Evolutionary conservation across 1,139 yeast genomes (phyloP), one percentile per base, ranked within the genome.

Genomic region (Pichia sp.): DNA sequence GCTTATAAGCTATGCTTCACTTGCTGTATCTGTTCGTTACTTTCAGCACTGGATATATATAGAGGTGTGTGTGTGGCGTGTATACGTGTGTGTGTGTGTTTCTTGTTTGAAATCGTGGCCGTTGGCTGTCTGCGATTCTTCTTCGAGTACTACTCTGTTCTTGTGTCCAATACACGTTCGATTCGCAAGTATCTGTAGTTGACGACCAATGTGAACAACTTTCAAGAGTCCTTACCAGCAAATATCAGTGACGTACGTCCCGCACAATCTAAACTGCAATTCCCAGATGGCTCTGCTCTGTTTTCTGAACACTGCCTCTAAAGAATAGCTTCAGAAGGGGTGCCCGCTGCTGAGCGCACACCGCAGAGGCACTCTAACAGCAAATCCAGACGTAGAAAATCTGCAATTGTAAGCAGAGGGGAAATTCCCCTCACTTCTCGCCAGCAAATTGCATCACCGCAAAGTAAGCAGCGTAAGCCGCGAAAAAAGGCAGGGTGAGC

Each of bases 391-490:
- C 16, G 15, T 43, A 43, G 46, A 43, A 43, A 43, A 43, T 29
- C 38, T 31, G 31, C 19, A 32, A 46, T 46, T 46, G 49, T 40
- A 30, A 40, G 45, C 50, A 48, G 40, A 26, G 26, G 32, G 19
- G 31, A 36, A 43, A 36, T 50, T 50, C 52, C 52, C 52, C 52
- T 49, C 52, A 49, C 34, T 44, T 49, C 52, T 43, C 52, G 52
- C 49, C 49, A 44, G 52, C 52, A 49, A 49, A 49, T 49, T 43
- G 44, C 31, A 49, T 31, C 15, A 8, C 29, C 26, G 43, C n/a
- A 49, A 49, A 49, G 48, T 49, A 45, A 45, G 48, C 48, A 45
- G 38, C 29, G 38, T 31, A 47, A 31, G 40, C 19, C 16, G 32
- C 23, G 19, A 45, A 16, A 15, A 31, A 16, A 43, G 26, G 29